Evolutionary conservation across 176 grass and related monocot genomes (phyloP).

Genomic region (Oropetium thomaeum): DNA sequence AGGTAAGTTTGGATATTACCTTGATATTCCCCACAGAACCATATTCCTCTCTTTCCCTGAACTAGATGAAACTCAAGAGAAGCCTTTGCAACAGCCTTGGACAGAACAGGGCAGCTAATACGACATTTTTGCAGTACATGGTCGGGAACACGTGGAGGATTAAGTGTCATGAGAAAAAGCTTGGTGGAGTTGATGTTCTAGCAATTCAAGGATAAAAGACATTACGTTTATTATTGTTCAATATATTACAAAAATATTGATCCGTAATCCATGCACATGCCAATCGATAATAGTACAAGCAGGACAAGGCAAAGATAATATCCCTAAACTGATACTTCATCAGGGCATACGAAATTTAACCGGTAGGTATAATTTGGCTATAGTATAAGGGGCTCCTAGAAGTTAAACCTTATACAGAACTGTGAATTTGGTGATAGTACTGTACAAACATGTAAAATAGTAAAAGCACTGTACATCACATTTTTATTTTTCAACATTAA

Average conservation of each 20-base stretch:
- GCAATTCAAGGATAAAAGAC: background rate
- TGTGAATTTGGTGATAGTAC: background rate
- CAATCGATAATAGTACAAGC: background rate
- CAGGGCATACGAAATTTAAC: no score
- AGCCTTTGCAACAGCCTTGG: slow-evolving; percentile 63
- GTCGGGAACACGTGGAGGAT: slow-evolving; percentile 57
- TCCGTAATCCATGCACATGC: no score
- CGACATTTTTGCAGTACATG: slow-evolving; percentile 60
- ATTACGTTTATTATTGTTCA: background rate
- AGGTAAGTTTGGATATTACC: slow-evolving; percentile 30
- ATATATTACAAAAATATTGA: background rate
- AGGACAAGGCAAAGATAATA: background rate
- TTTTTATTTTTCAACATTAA: no score
- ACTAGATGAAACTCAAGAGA: slow-evolving; percentile 59
- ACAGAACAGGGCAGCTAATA: slow-evolving; percentile 71
- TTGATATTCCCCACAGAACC: slow-evolving; percentile 90
- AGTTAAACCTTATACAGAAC: no score
- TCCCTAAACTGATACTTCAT: background rate
- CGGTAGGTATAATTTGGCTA: no score
- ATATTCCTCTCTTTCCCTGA: slow-evolving; percentile 72
- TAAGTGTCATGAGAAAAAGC: slow-evolving; percentile 72
- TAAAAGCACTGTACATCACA: background rate
- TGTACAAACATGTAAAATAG: background rate
- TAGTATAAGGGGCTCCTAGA: no score
- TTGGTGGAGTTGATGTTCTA: slow-evolving; percentile 62